These are phyloP conservation scores for Capsicum chinense DNA, from an alignment of 257 asterid species.

Conservation along the genomic window DNA sequence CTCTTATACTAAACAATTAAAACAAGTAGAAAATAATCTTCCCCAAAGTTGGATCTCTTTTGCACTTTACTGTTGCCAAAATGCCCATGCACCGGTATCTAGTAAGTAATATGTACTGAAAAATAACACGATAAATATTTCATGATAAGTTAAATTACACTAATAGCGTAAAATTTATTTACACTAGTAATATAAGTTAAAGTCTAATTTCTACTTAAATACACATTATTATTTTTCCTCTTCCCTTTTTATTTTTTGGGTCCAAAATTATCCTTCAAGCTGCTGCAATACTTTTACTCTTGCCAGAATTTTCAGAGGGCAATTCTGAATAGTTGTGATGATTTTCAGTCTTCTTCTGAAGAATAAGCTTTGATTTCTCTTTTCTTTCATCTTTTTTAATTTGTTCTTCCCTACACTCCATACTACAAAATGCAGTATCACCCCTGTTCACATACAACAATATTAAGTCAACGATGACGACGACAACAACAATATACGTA, in stretches of 20 bases:
- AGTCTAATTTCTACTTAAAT: neutral
- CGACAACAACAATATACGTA: neutral
- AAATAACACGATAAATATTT: neutral
- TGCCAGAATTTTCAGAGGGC: conserved; percentile 34
- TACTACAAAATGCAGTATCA: conserved; percentile 53
- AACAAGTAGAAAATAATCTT: no score
- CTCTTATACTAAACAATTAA: no score
- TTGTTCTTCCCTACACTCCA: conserved; percentile 53
- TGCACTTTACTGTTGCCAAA: no score
- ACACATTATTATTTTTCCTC: neutral
- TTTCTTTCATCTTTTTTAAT: conserved; percentile 47
- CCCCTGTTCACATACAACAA: conserved; percentile 39
- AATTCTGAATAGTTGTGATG: conserved; percentile 34
- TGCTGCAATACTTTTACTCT: conserved; percentile 35
- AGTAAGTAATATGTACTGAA: neutral
- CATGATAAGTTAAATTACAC: neutral
- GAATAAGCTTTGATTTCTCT: conserved; percentile 26
- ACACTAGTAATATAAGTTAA: conserved; percentile 4
- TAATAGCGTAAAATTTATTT: neutral
- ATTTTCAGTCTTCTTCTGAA: conserved; percentile 31
- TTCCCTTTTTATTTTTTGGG: neutral
- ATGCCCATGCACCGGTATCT: no score
- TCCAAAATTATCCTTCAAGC: conserved; percentile 31
- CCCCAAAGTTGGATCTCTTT: no score
- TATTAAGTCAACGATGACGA: neutral